Conservation (phyloP, 2,329 filamentous ascomycete genomes). For the Fusarium austroafricanum region DNA sequence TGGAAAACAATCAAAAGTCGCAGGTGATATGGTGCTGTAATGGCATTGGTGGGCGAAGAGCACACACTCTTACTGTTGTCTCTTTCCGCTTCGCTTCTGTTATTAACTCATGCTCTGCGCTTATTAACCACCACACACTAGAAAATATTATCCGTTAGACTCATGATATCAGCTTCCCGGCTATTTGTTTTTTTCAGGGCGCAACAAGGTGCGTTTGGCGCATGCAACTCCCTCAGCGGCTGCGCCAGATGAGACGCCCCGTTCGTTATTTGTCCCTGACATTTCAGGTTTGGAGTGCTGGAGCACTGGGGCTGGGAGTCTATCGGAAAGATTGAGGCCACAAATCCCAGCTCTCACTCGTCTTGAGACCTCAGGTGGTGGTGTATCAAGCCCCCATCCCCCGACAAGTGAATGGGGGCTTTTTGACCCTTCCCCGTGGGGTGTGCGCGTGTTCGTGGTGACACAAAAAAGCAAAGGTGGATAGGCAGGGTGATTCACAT, state of each 20-base stretch:
- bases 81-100: constrained; percentile 15
- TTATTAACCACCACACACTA: background rate
- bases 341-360: constrained; percentile 8
- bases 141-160: background rate
- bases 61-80: constrained; percentile 22
- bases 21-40: constrained; percentile 25
- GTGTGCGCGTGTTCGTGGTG: constrained; percentile 22
- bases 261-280: constrained; percentile 11
- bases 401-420: constrained; percentile 3
- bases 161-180: constrained; percentile 11
- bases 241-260: constrained; percentile 4
- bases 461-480: constrained; percentile 29
- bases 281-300: constrained; percentile 21
- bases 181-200: constrained; percentile 8
- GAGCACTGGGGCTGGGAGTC: constrained; percentile 15
- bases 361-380: background rate
- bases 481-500: constrained; percentile 7
- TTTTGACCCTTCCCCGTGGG: constrained; percentile 14
- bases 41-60: constrained; percentile 6
- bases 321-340: constrained; percentile 34
- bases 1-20: constrained; percentile 25
- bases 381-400: constrained; percentile 16
- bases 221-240: background rate
- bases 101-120: constrained; percentile 4
- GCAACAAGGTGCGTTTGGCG: constrained; percentile 6